phyloP scores from a whole-genome alignment of 2,329 filamentous ascomycete genomes.

The Acrodontium crateriforme region DNA sequence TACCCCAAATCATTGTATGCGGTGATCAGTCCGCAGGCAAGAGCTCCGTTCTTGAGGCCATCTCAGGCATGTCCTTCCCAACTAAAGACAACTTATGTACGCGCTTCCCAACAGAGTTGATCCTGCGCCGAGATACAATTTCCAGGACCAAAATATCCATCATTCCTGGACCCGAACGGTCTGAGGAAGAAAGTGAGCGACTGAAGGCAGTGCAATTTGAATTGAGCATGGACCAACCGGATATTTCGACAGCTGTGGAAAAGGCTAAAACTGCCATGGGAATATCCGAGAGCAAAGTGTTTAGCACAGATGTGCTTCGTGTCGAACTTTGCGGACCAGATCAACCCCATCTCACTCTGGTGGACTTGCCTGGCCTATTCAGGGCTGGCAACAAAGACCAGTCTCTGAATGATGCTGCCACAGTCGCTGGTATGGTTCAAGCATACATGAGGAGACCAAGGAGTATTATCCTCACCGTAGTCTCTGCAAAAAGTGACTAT shows the following conservation, averaged over 20 bases:
- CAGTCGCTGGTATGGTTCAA: slow-evolving; percentile 25
- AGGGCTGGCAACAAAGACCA: slow-evolving; percentile 20
- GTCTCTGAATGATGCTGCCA: slow-evolving; percentile 19
- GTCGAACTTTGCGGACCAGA: slow-evolving; percentile 34
- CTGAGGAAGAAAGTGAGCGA: background rate
- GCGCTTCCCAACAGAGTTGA: slow-evolving; percentile 20
- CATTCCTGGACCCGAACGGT: slow-evolving; percentile 1
- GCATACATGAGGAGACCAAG: slow-evolving; percentile 36
- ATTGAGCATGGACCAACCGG: background rate
- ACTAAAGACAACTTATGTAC: slow-evolving; percentile 43
- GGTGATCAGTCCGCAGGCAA: slow-evolving; percentile 49
- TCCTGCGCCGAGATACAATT: slow-evolving; percentile 8
- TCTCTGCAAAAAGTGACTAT: slow-evolving; percentile 31
- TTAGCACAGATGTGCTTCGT: slow-evolving; percentile 34
- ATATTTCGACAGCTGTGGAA: slow-evolving; percentile 1
- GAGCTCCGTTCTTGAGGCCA: slow-evolving; percentile 48
- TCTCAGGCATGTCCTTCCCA: slow-evolving; percentile 46
- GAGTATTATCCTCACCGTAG: slow-evolving; percentile 30
- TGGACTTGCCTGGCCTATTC: slow-evolving; percentile 28
- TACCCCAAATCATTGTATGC: slow-evolving; percentile 35
- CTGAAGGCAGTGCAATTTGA: background rate
- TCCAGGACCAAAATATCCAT: slow-evolving; percentile 1
- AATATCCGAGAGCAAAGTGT: slow-evolving; percentile 13
- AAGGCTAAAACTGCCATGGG: slow-evolving; percentile 1
- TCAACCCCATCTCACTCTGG: slow-evolving; percentile 22